Evolutionary conservation across 805 yeast species (phyloP).

Genomic region (Pichia phayaonensis): DNA sequence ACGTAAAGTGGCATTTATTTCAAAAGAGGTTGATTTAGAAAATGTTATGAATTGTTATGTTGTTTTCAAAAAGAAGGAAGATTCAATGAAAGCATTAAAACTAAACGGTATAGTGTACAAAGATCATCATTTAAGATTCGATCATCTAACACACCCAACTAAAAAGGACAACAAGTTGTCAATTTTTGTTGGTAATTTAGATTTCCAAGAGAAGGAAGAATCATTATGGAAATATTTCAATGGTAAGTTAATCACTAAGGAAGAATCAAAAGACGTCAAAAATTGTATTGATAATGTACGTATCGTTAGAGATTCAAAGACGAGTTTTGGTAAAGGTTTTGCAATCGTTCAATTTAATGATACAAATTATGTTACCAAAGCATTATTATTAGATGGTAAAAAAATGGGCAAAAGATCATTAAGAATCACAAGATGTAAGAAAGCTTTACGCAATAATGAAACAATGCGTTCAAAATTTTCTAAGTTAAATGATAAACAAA

Average conservation of each 20-base stretch:
- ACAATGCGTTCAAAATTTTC: slow-evolving; percentile 12
- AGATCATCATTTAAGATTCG: slow-evolving; percentile 78
- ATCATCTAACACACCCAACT: slow-evolving; percentile 87
- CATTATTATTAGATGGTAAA: slow-evolving; percentile 68
- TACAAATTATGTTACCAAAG: slow-evolving; percentile 65
- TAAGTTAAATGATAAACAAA: slow-evolving; percentile 55
- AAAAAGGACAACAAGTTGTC: slow-evolving; percentile 77
- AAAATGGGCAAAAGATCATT: slow-evolving; percentile 52
- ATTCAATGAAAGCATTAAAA: slow-evolving; percentile 37
- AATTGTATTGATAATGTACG: slow-evolving; percentile 72
- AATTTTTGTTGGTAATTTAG: slow-evolving; percentile 88
- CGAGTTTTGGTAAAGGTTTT: slow-evolving; percentile 95
- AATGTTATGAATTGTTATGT: slow-evolving; percentile 85
- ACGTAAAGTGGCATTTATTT: slow-evolving; percentile 82
- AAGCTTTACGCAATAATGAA: slow-evolving; percentile 24
- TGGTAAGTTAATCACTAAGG: slow-evolving; percentile 32
- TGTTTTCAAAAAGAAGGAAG: slow-evolving; percentile 55
- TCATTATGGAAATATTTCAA: slow-evolving; percentile 76
- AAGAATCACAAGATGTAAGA: slow-evolving; percentile 68
- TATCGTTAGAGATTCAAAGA: slow-evolving; percentile 83
- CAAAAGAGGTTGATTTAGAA: slow-evolving; percentile 68
- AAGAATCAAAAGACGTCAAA: slow-evolving; percentile 33
- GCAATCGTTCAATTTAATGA: slow-evolving; percentile 90
- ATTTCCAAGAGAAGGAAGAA: slow-evolving; percentile 90
- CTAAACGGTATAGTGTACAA: slow-evolving; percentile 64